phyloP scores from a whole-genome alignment of 805 yeast species.

The Metschnikowia kunwiensis region DNA sequence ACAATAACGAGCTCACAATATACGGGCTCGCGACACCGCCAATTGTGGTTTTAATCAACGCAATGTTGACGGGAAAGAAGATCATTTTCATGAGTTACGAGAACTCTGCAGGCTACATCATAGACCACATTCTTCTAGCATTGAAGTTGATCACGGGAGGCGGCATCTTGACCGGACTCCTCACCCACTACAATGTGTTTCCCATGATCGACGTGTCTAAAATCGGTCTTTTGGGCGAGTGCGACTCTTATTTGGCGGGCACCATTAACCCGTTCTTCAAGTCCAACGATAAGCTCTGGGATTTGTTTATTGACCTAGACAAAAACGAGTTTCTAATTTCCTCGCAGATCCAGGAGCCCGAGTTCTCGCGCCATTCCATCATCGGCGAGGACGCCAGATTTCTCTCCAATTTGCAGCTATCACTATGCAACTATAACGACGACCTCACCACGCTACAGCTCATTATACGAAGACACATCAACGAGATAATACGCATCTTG shows the following conservation, averaged over 20 bases:
- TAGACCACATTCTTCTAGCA: slow-evolving; percentile 38
- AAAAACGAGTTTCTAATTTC: slow-evolving; percentile 38
- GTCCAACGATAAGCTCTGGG: slow-evolving; percentile 54
- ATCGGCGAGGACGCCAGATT: slow-evolving; percentile 45
- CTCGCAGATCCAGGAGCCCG: slow-evolving; percentile 21
- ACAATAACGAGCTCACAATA: slow-evolving; percentile 48
- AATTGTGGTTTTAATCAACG: slow-evolving; percentile 33
- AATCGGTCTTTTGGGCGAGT: slow-evolving; percentile 45
- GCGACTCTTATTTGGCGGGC: slow-evolving; percentile 53
- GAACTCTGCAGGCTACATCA: slow-evolving; percentile 41
- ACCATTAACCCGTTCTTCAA: slow-evolving; percentile 66
- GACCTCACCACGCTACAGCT: slow-evolving; percentile 45
- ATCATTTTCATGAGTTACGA: slow-evolving; percentile 40
- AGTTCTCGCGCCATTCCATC: slow-evolving; percentile 32
- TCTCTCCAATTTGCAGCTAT: slow-evolving; percentile 39
- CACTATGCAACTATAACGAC: slow-evolving; percentile 44
- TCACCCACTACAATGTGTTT: slow-evolving; percentile 41
- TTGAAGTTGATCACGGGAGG: slow-evolving; percentile 42
- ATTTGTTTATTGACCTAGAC: slow-evolving; percentile 60
- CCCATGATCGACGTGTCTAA: slow-evolving; percentile 64
- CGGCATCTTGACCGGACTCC: slow-evolving; percentile 41
- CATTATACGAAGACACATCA: slow-evolving; percentile 43
- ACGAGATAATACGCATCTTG: slow-evolving; percentile 39
- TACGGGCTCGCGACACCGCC: slow-evolving; percentile 55
- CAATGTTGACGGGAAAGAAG: slow-evolving; percentile 39